These are phyloP conservation scores for Beauveria sp. DNA, from an alignment of 2,329 filamentous ascomycete species.

Conservation along the genomic window DNA sequence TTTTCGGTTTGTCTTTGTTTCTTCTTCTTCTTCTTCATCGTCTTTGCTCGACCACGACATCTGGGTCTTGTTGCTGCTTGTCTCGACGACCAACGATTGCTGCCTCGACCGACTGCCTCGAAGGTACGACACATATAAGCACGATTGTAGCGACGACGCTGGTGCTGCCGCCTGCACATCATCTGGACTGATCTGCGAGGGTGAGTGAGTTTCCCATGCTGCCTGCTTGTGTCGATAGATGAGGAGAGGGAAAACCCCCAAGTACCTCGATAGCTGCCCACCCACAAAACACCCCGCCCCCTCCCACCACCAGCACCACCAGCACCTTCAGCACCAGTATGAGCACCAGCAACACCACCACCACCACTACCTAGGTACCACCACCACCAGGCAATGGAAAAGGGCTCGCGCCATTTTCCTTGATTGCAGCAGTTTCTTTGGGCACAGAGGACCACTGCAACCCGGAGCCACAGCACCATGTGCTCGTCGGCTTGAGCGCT, in stretches of 20 bases:
- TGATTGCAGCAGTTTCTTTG: too few species aligned
- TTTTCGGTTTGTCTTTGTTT: neutral
- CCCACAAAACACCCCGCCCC: too few species aligned
- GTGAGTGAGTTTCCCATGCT: neutral
- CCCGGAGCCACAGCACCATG: neutral
- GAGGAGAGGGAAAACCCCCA: too few species aligned
- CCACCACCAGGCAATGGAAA: neutral
- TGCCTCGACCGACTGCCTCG: neutral
- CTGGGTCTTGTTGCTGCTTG: neutral
- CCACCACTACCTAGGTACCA: neutral
- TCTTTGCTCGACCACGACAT: too few species aligned
- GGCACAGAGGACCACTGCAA: neutral
- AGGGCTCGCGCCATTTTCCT: too few species aligned
- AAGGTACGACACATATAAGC: neutral
- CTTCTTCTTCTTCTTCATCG: neutral
- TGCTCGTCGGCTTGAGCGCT: neutral
- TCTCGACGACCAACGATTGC: neutral
- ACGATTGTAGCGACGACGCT: neutral
- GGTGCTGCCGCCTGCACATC: slow-evolving; percentile 6
- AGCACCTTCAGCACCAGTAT: too few species aligned
- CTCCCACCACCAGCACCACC: too few species aligned
- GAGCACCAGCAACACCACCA: too few species aligned
- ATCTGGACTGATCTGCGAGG: neutral
- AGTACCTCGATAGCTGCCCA: neutral
- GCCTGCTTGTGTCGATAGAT: too few species aligned